A percentile compares a stretch with the other conserved stretches of the same genome.
These are phyloP conservation scores for Echinosophora koreensis DNA, from an alignment of 306 rosid genomes.

Conservation along the genomic window DNA sequence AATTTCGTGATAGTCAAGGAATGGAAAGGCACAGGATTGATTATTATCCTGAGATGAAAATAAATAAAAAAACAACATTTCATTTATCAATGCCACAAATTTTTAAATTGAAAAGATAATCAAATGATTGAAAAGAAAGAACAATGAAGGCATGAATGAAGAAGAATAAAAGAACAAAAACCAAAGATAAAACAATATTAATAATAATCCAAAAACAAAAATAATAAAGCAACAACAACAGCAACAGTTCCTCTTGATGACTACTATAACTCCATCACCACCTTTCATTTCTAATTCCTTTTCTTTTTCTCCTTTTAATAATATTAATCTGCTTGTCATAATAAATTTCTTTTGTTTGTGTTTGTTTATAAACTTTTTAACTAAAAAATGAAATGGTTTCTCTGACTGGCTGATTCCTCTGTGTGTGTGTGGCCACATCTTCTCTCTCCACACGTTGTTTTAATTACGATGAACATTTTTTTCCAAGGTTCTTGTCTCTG, in stretches of 20 bases:
- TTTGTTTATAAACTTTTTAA: slow-evolving; percentile 17
- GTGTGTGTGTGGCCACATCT: background rate
- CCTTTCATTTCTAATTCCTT: slow-evolving; percentile 73
- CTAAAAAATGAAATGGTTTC: slow-evolving; percentile 42
- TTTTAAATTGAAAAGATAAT: slow-evolving; percentile 25
- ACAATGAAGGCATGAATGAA: slow-evolving; percentile 49
- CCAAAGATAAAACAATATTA: slow-evolving; percentile 48
- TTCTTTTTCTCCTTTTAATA: slow-evolving; percentile 44
- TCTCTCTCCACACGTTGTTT: slow-evolving; percentile 41
- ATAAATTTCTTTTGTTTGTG: background rate
- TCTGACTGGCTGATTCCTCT: slow-evolving; percentile 41
- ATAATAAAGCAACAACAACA: slow-evolving; percentile 54
- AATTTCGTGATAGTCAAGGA: slow-evolving; percentile 83
- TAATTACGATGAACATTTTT: slow-evolving; percentile 56
- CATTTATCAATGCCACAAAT: slow-evolving; percentile 46
- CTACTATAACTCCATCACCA: slow-evolving; percentile 68
- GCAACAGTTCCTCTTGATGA: slow-evolving; percentile 64
- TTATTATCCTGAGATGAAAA: slow-evolving; percentile 65
- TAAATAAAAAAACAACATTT: slow-evolving; percentile 41
- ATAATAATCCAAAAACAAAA: slow-evolving; percentile 54
- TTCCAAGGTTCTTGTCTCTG: slow-evolving; percentile 27
- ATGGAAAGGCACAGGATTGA: slow-evolving; percentile 65
- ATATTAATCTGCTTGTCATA: slow-evolving; percentile 38
- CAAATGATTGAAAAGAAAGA: slow-evolving; percentile 56
- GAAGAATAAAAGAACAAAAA: slow-evolving; percentile 62